Evolutionary conservation across 169 alveolate species (phyloP).

Genomic region (Cryptosporidium andersoni): DNA sequence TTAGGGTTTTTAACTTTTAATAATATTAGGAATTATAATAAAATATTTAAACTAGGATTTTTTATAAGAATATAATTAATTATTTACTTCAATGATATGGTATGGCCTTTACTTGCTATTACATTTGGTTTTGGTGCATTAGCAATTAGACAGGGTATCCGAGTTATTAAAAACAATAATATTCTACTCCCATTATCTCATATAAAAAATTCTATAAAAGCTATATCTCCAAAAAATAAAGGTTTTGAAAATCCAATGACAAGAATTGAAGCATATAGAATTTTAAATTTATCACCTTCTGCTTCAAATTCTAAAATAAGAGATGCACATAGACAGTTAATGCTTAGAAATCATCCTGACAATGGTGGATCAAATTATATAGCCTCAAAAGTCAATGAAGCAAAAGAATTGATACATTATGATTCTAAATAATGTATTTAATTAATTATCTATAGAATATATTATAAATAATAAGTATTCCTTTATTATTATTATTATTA

Average conservation of each 20-base stretch:
- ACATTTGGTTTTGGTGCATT: conserved; percentile 12
- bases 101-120: conserved; percentile 31
- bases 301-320: conserved; percentile 39
- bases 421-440: conserved; percentile 1
- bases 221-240: conserved; percentile 4
- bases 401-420: conserved; percentile 79
- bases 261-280: conserved; percentile 71
- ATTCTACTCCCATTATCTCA: background rate
- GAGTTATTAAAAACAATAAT: background rate
- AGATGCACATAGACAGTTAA: conserved; percentile 82
- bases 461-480: background rate
- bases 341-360: conserved; percentile 89
- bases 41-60: no score
- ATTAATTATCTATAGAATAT: background rate
- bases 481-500: background rate
- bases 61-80: background rate
- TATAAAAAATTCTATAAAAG: background rate
- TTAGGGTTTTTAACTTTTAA: no score
- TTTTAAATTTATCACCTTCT: conserved; percentile 57
- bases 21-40: no score
- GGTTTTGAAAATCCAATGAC: conserved; percentile 77
- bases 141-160: background rate
- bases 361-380: conserved; percentile 90
- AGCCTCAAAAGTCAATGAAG: conserved; percentile 90
- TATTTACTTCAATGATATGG: background rate